Percentiles rank a stretch among this genome's conserved stretches.
phyloP scores from a whole-genome alignment of 2,329 filamentous ascomycete genomes.

The Aspergillus brunneoviolaceus region DNA sequence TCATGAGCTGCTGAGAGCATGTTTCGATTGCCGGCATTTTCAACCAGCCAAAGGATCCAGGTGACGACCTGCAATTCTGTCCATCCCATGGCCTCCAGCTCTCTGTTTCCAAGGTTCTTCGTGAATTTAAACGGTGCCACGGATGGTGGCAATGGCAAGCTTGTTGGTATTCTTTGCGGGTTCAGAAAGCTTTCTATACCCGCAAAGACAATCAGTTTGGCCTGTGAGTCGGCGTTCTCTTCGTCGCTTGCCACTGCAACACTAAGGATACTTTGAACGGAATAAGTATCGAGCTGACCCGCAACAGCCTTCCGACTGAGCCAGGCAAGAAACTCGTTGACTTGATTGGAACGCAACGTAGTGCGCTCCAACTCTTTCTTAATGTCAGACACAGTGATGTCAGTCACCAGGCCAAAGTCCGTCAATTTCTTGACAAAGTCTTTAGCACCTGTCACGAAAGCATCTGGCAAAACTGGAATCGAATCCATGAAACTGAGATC shows the following conservation, averaged over 20 bases:
- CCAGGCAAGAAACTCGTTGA: slow-evolving; percentile 84
- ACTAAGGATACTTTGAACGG: slow-evolving; percentile 69
- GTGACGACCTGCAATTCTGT: slow-evolving; percentile 76
- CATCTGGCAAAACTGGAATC: slow-evolving; percentile 80
- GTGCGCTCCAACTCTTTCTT: slow-evolving; percentile 78
- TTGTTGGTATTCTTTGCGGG: slow-evolving; percentile 75
- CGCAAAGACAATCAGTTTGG: slow-evolving; percentile 73
- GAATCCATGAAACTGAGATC: slow-evolving; percentile 78
- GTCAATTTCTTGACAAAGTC: slow-evolving; percentile 77
- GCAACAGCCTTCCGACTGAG: slow-evolving; percentile 67
- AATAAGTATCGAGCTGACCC: slow-evolving; percentile 70
- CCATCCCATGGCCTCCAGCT: slow-evolving; percentile 84
- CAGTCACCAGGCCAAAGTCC: slow-evolving; percentile 81
- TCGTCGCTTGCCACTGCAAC: slow-evolving; percentile 63
- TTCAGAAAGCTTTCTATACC: slow-evolving; percentile 74
- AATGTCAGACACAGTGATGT: slow-evolving; percentile 85
- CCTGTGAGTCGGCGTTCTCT: slow-evolving; percentile 57
- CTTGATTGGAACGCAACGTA: slow-evolving; percentile 74
- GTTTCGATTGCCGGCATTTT: slow-evolving; percentile 60
- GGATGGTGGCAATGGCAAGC: slow-evolving; percentile 73
- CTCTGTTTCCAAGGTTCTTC: slow-evolving; percentile 61
- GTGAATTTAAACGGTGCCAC: slow-evolving; percentile 87
- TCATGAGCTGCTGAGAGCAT: slow-evolving; percentile 62
- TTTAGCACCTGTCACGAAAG: slow-evolving; percentile 65
- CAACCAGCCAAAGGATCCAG: slow-evolving; percentile 82